Base-by-base conservation (phyloP, 2,329 filamentous ascomycete species). In the Furcasterigmium sp. region DNA sequence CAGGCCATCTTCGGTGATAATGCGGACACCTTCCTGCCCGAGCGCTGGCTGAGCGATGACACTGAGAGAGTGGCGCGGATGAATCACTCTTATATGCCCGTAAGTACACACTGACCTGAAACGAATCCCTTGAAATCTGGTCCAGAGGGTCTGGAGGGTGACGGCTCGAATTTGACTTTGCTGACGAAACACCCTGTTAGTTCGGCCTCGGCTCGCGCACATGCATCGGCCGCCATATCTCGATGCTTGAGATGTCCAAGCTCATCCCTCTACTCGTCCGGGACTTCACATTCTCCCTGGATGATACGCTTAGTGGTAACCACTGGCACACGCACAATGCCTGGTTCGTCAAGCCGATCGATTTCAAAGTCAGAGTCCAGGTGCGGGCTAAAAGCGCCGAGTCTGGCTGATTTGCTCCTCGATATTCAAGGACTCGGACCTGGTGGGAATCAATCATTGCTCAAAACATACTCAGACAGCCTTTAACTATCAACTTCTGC, bases 221-320 rank as follows among this genome's bases (percentile, higher is more conserved):
- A 0, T 73, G 70, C 43, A 49, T 73, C 5, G 70, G 70, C 0
- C 63, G 64, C 37, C 64, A 73, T 42, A 61, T 73, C 19, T 64
- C 67, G 2, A 53, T 66, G 11, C 48, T 73, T 41, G 69, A 73
- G 50, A 64, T 73, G 42, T 56, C 54, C 4, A 72, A 70, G 48
- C 41, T 70, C 13, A 56, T 72, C 3, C 68, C 68, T 1, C 52
- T 60, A n/a, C 44, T 67, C 2, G 41, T 67, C 10, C 53, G 52
- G 6, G 54, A 57, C 9, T 66, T 64, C 40, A 56, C 63, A 14
- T 60, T 67, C 32, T 49, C 57, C 37, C 51, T 63, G 4, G 41
- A 45, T 7, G 47, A 47, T 8, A 29, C 34, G 1, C 18, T 50
- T 4, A 18, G 13, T 5, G 7, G 26, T 2, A 37, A 32, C 0